phyloP scores from a whole-genome alignment of 495 filamentous ascomycete genomes.

The Penicillium desertorum region DNA sequence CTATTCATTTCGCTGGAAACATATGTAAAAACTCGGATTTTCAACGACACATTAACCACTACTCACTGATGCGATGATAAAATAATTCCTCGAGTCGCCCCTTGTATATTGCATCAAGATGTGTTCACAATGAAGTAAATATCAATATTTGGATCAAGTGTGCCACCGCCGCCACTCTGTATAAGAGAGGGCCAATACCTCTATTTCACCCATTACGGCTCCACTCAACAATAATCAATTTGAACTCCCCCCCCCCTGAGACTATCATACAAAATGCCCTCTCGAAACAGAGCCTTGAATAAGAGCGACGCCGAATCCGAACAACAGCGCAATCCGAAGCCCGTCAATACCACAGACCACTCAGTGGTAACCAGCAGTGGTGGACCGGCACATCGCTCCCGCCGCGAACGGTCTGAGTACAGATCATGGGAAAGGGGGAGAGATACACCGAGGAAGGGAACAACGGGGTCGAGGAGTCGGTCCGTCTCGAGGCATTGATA shows the following conservation, averaged over 20 bases:
- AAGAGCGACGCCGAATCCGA: slow-evolving; percentile 7
- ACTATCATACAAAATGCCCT: slow-evolving; percentile 12
- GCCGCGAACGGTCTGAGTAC: slow-evolving; percentile 25
- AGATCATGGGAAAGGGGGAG: slow-evolving; percentile 19
- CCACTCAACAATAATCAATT: background rate
- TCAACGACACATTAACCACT: background rate
- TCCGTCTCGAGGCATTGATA: slow-evolving; percentile 28
- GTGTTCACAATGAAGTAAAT: slow-evolving; percentile 19
- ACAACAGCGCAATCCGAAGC: slow-evolving; percentile 10
- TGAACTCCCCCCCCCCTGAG: background rate
- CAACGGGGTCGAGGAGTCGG: slow-evolving; percentile 27
- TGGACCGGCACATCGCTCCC: slow-evolving; percentile 21
- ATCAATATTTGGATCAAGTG: background rate
- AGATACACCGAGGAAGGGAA: slow-evolving; percentile 11
- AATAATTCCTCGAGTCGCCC: background rate
- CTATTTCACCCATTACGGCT: background rate
- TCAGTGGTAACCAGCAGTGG: slow-evolving; percentile 23
- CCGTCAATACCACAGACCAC: slow-evolving; percentile 14
- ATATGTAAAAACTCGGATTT: no score
- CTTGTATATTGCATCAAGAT: slow-evolving; percentile 16
- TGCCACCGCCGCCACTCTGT: slow-evolving; percentile 10
- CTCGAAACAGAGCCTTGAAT: slow-evolving; percentile 17
- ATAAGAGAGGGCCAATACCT: background rate
- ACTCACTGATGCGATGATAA: no score
- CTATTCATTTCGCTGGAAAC: no score